Evolutionary conservation across 306 rosid species (phyloP).

Genomic region (Macrotyloma uniflorum): DNA sequence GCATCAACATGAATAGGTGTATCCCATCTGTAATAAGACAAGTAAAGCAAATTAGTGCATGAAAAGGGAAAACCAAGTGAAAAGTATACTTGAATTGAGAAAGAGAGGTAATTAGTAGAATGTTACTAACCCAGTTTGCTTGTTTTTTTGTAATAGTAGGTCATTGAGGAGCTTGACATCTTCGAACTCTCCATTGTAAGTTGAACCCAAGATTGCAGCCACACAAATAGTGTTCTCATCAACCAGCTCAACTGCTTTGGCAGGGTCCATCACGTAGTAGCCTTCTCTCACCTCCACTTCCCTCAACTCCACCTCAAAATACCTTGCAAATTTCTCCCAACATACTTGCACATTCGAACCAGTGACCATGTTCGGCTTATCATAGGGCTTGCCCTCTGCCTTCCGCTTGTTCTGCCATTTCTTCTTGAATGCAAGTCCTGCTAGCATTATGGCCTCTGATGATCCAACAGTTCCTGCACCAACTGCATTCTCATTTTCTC

Average conservation of each 20-base stretch:
- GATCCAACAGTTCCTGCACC: constrained; percentile 86
- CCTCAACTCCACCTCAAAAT: constrained; percentile 77
- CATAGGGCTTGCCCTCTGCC: constrained; percentile 59
- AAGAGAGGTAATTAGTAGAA: neutral
- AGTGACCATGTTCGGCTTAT: constrained; percentile 74
- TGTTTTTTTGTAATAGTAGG: constrained; percentile 61
- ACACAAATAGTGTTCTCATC: constrained; percentile 86
- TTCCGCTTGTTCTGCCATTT: constrained; percentile 74
- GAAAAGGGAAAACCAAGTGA: neutral
- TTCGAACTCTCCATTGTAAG: constrained; percentile 81
- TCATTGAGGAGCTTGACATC: constrained; percentile 80
- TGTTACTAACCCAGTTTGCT: constrained; percentile 54
- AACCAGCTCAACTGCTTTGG: constrained; percentile 72
- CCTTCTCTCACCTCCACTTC: constrained; percentile 75
- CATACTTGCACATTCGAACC: constrained; percentile 78
- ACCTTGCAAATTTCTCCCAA: constrained; percentile 83
- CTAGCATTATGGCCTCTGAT: constrained; percentile 87
- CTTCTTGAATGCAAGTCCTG: constrained; percentile 84
- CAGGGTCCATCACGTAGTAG: constrained; percentile 85
- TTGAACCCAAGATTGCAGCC: constrained; percentile 83
- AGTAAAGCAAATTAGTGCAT: neutral
- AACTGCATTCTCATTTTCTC: constrained; percentile 54
- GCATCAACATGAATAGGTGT: constrained; percentile 87
- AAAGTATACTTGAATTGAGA: constrained; percentile 1
- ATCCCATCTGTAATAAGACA: constrained; percentile 59